Evolutionary conservation across 176 grass and related monocot species (phyloP).

Genomic region (Zoysia pacifica): DNA sequence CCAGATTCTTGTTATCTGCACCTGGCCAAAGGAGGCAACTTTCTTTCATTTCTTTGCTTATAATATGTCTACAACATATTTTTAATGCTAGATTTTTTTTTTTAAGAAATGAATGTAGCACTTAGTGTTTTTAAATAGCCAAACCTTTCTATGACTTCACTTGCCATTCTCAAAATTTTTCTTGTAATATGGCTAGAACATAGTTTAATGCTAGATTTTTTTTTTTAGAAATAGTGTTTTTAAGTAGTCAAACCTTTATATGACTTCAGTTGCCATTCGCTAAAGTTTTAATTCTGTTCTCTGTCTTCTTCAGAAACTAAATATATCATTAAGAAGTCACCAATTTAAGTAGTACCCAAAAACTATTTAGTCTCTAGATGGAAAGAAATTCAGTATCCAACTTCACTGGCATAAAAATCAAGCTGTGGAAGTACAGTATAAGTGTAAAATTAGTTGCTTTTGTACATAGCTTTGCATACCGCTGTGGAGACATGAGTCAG

Average conservation of each 20-base stretch:
- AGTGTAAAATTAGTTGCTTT: not conserved
- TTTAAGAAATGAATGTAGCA: not conserved
- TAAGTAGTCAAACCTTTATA: not conserved
- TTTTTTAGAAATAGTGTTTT: no score
- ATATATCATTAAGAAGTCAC: conserved; percentile 1
- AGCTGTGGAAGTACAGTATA: not conserved
- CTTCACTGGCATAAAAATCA: not conserved
- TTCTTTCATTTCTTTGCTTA: not conserved
- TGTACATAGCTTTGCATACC: conserved; percentile 39
- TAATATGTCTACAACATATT: not conserved
- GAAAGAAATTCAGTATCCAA: conserved; percentile 5
- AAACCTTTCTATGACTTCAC: not conserved
- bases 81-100: not conserved
- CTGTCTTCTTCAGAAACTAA: conserved; percentile 27
- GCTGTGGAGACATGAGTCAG: conserved; percentile 90
- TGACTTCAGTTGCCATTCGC: conserved; percentile 7
- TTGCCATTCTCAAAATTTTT: not conserved
- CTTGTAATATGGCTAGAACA: no score
- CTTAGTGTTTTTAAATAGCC: not conserved
- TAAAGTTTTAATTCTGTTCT: not conserved
- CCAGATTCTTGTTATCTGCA: not conserved
- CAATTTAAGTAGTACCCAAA: not conserved
- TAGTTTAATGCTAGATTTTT: no score
- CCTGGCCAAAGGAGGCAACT: not conserved
- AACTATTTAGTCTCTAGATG: not conserved